A percentile compares a stretch with the other conserved stretches of the same genome.
Conservation (phyloP, 495 filamentous ascomycete genomes). For the Pyrenula massariospora region DNA sequence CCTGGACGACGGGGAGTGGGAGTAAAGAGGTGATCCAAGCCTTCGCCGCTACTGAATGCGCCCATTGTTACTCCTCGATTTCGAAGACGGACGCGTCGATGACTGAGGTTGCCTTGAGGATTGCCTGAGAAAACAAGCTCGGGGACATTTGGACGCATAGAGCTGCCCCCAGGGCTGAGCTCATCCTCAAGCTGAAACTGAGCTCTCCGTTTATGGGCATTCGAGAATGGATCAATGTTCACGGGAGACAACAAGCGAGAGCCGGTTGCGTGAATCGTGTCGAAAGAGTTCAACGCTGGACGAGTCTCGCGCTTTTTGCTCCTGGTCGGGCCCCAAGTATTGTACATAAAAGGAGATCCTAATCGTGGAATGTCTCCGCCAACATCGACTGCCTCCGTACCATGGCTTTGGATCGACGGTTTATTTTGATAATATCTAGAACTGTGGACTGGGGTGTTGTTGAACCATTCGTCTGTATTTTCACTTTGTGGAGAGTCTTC, state of each 20-base stretch:
- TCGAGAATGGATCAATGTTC: slow-evolving; percentile 35
- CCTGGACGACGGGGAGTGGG: slow-evolving; percentile 31
- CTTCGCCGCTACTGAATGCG: slow-evolving; percentile 20
- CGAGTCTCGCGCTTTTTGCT: slow-evolving; percentile 21
- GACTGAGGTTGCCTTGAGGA: slow-evolving; percentile 23
- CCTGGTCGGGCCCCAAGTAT: slow-evolving; percentile 42
- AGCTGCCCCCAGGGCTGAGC: slow-evolving; percentile 30
- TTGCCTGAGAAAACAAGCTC: slow-evolving; percentile 34
- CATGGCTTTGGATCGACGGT: slow-evolving; percentile 20
- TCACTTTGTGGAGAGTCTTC: slow-evolving; percentile 13
- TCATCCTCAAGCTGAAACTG: slow-evolving; percentile 32
- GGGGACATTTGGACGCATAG: slow-evolving; percentile 35
- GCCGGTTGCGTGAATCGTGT: slow-evolving; percentile 33
- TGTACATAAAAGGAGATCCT: slow-evolving; percentile 45
- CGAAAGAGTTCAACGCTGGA: slow-evolving; percentile 18
- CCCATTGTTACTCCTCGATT: slow-evolving; percentile 38
- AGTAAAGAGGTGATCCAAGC: slow-evolving; percentile 36
- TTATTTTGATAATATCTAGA: slow-evolving; percentile 9
- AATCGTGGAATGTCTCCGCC: slow-evolving; percentile 20
- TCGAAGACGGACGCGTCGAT: slow-evolving; percentile 36
- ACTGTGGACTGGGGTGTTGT: slow-evolving; percentile 14
- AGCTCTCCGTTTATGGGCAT: slow-evolving; percentile 41
- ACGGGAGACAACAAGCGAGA: slow-evolving; percentile 35
- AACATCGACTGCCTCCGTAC: slow-evolving; percentile 2
- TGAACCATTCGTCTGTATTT: slow-evolving; percentile 22